Evolutionary conservation across 2,329 filamentous ascomycete species (phyloP).

Genomic region (Aspergillus pseudotamarii): DNA sequence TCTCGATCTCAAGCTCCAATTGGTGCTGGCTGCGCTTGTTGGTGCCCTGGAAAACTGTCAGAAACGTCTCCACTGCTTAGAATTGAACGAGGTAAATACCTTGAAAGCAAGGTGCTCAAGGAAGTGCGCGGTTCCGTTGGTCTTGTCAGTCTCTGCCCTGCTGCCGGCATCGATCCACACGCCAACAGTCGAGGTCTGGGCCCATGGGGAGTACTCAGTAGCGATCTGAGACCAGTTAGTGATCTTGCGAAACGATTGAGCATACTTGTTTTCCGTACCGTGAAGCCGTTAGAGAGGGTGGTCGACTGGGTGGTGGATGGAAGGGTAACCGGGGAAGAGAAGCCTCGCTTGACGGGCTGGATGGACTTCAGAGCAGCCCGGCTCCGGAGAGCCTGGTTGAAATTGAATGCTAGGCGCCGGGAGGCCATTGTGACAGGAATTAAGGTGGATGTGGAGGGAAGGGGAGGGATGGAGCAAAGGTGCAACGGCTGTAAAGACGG

Average conservation of each 20-base stretch:
- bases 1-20: conserved; percentile 99
- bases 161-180: conserved; percentile 99
- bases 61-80: background rate
- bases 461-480: conserved; percentile 51
- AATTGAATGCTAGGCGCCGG: conserved; percentile 93
- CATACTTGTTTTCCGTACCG: conserved; percentile 58
- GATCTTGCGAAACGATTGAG: conserved; percentile 26
- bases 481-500: conserved; percentile 29
- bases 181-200: conserved; percentile 96
- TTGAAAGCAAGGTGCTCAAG: conserved; percentile 99
- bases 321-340: conserved; percentile 77
- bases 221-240: conserved; percentile 70
- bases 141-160: conserved; percentile 96
- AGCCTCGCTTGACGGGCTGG: conserved; percentile 77
- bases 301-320: conserved; percentile 89
- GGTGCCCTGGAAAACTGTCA: conserved; percentile 65
- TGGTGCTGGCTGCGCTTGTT: conserved; percentile 93
- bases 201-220: conserved; percentile 96
- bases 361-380: conserved; percentile 80
- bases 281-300: conserved; percentile 96
- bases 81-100: conserved; percentile 56
- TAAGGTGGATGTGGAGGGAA: conserved; percentile 37
- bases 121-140: conserved; percentile 99
- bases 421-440: conserved; percentile 74
- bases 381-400: conserved; percentile 86